Conservation (phyloP, 768 basidiomycete species). For the Strobilomyces dryophilus region DNA sequence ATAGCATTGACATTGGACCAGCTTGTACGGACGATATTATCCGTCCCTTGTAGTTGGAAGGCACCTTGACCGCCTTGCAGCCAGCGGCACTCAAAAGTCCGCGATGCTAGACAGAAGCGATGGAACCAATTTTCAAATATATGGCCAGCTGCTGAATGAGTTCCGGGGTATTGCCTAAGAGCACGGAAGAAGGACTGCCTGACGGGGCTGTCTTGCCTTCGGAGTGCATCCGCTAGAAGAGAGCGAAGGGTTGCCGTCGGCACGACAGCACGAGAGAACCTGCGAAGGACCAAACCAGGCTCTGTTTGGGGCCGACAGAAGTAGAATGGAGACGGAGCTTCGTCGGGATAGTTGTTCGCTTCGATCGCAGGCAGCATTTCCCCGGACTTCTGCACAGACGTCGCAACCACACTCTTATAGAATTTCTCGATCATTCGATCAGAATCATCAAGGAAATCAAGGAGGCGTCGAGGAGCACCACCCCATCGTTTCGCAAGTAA, state of each 20-base stretch:
- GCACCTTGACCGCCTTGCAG: background rate
- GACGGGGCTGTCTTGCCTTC: background rate
- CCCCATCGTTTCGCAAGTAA: background rate
- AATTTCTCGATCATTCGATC: accelerated
- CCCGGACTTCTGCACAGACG: background rate
- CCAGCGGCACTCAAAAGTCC: background rate
- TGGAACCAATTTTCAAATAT: background rate
- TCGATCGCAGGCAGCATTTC: too few species aligned
- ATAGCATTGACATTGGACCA: too few species aligned
- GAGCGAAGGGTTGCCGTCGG: background rate
- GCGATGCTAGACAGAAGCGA: too few species aligned
- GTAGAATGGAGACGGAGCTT: background rate
- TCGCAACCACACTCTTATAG: accelerated
- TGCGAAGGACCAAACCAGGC: background rate
- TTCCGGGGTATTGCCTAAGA: background rate
- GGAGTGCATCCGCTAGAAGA: background rate
- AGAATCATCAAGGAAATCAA: background rate
- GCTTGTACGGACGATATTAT: background rate
- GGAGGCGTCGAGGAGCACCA: background rate
- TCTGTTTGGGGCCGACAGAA: background rate
- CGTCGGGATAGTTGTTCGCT: background rate
- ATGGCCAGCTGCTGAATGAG: background rate
- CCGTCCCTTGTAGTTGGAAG: background rate
- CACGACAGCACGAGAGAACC: background rate
- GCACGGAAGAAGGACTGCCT: background rate